phyloP scores from a whole-genome alignment of 768 basidiomycete genomes.

The Phlegmacium glaucopus region DNA sequence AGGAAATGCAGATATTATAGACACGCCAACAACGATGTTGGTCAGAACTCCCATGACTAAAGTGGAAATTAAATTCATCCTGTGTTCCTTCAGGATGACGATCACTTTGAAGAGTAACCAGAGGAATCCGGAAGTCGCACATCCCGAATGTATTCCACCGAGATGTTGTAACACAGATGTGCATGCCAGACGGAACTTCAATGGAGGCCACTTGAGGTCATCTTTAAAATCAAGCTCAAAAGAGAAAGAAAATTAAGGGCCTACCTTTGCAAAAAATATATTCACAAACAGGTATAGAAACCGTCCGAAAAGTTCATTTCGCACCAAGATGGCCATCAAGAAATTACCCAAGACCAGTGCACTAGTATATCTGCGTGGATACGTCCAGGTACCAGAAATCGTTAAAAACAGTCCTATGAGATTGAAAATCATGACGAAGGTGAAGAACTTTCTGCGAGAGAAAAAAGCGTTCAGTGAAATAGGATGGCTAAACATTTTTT shows the following conservation, averaged over 20 bases:
- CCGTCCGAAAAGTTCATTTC: conserved; percentile 84
- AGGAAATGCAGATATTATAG: conserved; percentile 66
- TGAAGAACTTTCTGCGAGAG: conserved; percentile 84
- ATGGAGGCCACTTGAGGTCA: conserved; percentile 38
- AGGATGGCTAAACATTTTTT: too few species aligned
- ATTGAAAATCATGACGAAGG: conserved; percentile 57
- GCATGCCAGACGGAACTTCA: conserved; percentile 60
- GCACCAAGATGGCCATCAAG: conserved; percentile 66
- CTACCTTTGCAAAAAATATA: conserved; percentile 74
- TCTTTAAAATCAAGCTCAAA: conserved; percentile 4
- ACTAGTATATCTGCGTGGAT: conserved; percentile 62
- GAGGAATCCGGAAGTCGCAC: conserved; percentile 67
- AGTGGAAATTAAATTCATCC: conserved; percentile 49
- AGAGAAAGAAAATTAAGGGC: conserved; percentile 4
- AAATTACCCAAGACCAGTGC: conserved; percentile 76
- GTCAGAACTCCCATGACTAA: conserved; percentile 62
- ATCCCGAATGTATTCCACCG: conserved; percentile 84
- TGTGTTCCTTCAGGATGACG: conserved; percentile 48
- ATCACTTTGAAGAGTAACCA: conserved; percentile 69
- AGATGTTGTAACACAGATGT: conserved; percentile 76
- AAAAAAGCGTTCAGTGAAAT: not conserved
- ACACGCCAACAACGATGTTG: conserved; percentile 53
- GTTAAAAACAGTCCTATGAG: conserved; percentile 58
- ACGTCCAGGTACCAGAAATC: conserved; percentile 61
- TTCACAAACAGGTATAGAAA: conserved; percentile 69